Conservation (phyloP, 805 yeast species). For the Huiozyma naganishii region DNA sequence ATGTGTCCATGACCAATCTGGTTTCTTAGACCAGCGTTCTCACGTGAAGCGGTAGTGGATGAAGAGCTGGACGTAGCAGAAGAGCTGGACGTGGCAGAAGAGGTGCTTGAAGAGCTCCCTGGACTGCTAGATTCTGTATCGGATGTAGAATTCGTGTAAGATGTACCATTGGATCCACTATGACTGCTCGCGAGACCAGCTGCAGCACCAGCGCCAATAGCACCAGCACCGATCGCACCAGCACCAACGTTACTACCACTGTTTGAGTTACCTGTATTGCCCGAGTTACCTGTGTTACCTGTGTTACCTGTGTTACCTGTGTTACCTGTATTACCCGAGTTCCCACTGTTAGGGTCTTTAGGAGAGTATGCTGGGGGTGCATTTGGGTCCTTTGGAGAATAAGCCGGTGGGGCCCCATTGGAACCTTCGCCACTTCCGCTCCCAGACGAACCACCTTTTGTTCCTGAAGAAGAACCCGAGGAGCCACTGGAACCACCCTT, state of each 20-base stretch:
- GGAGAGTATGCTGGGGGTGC: constrained; percentile 4
- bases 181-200: background rate
- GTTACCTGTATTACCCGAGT: background rate
- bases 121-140: no score
- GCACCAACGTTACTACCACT: background rate
- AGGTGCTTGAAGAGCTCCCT: no score
- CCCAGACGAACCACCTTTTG: constrained; percentile 2
- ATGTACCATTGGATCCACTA: no score
- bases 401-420: constrained; percentile 4
- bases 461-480: background rate
- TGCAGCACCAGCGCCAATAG: constrained; percentile 1
- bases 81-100: no score
- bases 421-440: constrained; percentile 1
- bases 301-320: background rate
- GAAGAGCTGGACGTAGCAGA: no score
- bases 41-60: no score
- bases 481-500: background rate
- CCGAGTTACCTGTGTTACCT: constrained; percentile 1
- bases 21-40: no score
- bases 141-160: no score
- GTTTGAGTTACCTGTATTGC: constrained; percentile 1
- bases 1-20: no score
- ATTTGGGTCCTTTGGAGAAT: constrained; percentile 4
- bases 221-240: constrained; percentile 4
- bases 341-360: background rate